Base-by-base conservation (phyloP, 352 stramenopile genomes). In the Pythium guiyangense region DNA sequence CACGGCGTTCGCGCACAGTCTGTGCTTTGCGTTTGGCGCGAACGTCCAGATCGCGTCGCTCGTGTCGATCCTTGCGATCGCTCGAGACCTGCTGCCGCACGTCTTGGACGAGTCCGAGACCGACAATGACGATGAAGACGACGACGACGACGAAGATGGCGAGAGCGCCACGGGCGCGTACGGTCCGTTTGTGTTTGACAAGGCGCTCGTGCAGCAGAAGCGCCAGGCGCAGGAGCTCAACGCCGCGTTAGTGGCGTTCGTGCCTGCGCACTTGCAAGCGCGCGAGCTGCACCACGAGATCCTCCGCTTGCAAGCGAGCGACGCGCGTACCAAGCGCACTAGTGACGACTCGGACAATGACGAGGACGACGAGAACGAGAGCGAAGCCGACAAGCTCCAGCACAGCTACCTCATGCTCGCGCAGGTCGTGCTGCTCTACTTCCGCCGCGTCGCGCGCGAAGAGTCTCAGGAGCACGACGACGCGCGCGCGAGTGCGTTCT, bases 381-480 rank as follows among this genome's bases (percentile, higher is more conserved):
- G 34, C 12, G 60, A 63, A 0, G 67, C 76, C 3, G 74, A 76
- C 26, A 60, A 59, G 27, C 77, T 95, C 51, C 81, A 95, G 60
- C 76, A 88, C 51, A 74, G 79, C 40, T 95, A 94, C 49, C 53
- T 95, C 46, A 70, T 90, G 66, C 71, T 95, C 17, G 80, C 84
- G 15, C 83, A 95, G 47, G 66, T 84, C 2, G 77, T 91, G 37
- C 67, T 95, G 22, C 55, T 95, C 27, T 93, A 92, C 74, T 91
- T 92, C 59, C 79, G 82, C 39, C 83, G 80, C 18, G 78, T 92
- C 20, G 73, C 79, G n/a, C 74, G 64, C 12, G 73, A 94, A 47
- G 74, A 90, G 54, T 74, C 79, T n/a, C 46, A 73, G 14, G 20
- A 14, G 40, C 70, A 84, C n/a, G 73, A 84, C 18, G 66, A 79